Evolutionary conservation across 75 land plant genomes (phyloP).

Genomic region (Ceratopteris richardii): DNA sequence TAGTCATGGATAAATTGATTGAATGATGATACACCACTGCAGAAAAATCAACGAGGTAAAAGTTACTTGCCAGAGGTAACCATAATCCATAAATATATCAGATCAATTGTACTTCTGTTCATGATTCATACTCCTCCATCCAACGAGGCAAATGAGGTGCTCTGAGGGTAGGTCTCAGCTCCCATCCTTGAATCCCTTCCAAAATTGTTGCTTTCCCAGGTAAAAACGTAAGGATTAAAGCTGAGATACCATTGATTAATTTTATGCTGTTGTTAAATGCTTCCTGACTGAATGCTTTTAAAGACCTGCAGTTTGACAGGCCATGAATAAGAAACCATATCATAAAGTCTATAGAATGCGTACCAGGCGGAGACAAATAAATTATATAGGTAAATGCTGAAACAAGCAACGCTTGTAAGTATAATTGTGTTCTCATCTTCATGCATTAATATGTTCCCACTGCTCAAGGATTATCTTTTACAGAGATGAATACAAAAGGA

Average conservation of each 20-base stretch:
- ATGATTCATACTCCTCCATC: conserved; percentile 95
- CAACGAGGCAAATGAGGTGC: conserved; percentile 88
- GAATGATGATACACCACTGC: conserved; percentile 99
- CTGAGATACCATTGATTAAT: conserved; percentile 90
- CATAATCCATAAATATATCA: too few relatives aligned
- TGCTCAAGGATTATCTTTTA: not conserved
- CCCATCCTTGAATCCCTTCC: conserved; percentile 98
- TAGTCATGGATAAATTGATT: conserved; percentile 86
- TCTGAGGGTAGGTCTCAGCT: conserved; percentile 77
- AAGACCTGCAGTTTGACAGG: conserved; percentile 93
- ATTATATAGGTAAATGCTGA: not conserved
- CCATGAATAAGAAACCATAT: conserved; percentile 9
- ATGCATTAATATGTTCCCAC: not conserved
- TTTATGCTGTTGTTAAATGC: conserved; percentile 75
- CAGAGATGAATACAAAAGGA: not conserved
- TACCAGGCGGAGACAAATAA: not conserved
- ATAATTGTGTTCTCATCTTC: too few relatives aligned
- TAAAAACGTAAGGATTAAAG: conserved; percentile 61
- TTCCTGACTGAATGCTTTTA: conserved; percentile 89
- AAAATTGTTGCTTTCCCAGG: conserved; percentile 73
- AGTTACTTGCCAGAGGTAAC: not conserved
- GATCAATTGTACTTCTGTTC: too few relatives aligned
- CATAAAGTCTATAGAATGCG: not conserved
- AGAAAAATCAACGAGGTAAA: conserved; percentile 13
- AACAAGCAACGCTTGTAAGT: not conserved